Percentiles rank a stretch among this genome's conserved stretches.
Conservation (phyloP, 192 early-diverging fungal genomes). For the Backusella luteola region DNA sequence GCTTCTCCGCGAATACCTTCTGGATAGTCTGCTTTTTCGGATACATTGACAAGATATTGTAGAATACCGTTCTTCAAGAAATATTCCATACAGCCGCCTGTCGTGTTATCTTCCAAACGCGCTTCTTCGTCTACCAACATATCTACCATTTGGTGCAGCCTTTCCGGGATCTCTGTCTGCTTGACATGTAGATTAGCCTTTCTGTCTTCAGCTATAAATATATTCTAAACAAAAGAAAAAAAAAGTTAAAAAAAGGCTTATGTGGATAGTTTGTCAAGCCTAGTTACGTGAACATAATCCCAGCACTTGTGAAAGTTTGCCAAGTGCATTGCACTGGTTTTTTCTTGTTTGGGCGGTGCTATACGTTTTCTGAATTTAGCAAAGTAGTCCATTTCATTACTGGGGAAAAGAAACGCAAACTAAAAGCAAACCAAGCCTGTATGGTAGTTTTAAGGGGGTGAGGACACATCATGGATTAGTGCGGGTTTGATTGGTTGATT, state of each 20-base stretch:
- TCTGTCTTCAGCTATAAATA: slow-evolving; percentile 32
- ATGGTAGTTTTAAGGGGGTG: background rate
- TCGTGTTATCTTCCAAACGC: slow-evolving; percentile 64
- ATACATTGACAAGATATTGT: slow-evolving; percentile 74
- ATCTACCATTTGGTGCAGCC: slow-evolving; percentile 81
- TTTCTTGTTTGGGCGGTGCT: slow-evolving; percentile 58
- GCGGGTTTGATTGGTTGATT: background rate
- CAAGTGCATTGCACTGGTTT: slow-evolving; percentile 62
- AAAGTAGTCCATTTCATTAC: slow-evolving; percentile 62
- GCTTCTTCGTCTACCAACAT: slow-evolving; percentile 89
- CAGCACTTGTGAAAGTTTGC: slow-evolving; percentile 76
- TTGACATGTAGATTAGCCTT: slow-evolving; percentile 44
- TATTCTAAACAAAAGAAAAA: slow-evolving; percentile 24
- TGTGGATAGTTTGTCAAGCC: background rate
- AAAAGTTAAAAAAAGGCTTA: background rate
- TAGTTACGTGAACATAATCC: slow-evolving; percentile 57
- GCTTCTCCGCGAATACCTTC: slow-evolving; percentile 77
- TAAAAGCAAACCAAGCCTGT: background rate
- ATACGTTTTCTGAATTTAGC: slow-evolving; percentile 64
- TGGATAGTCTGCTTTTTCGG: slow-evolving; percentile 74
- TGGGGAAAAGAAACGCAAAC: background rate
- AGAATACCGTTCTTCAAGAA: slow-evolving; percentile 84
- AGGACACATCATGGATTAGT: background rate
- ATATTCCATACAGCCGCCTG: slow-evolving; percentile 88
- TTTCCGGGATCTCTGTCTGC: slow-evolving; percentile 74